Base-by-base conservation (phyloP, 148 eudicot species). In the Arctostaphylos glauca region DNA sequence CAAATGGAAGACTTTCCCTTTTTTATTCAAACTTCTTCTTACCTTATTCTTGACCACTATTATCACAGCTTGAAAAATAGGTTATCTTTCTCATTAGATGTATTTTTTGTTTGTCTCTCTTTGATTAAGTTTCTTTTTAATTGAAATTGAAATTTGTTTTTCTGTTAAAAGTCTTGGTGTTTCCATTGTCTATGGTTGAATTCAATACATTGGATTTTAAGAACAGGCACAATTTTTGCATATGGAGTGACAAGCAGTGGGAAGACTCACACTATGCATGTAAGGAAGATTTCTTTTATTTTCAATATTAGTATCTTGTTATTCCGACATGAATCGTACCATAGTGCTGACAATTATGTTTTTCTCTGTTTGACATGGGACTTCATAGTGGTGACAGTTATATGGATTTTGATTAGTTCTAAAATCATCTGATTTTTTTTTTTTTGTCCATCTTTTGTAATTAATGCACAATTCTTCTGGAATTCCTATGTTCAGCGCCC, bases 181-280 rank as follows among this genome's bases (percentile, higher is more conserved):
- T 56, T 59, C 21, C 47, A 72, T 79, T 84, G 44, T 43, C 31
- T 80, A 50, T 62, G 15, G 44, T 73, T 79, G 49, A 60, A 66
- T 53, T 74, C 72, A 81, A 73, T 79, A 18, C 81, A 79, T 25
- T 44, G 73, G 82, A 73, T 82, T 83, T 76, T 78, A 78, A 43
- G 82, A 70, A 9, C 85, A 96, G 99, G 99, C 80, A 96, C 99
- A 79, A 94, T 96, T 58, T 96, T 96, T 86, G 99, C 99, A 59
- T 96, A 96, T 79, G 99, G 99, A 23, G 99, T 96, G 81, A 96
- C 98, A 67, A 96, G 98, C 91, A 96, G 98, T 81, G 98, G 98
- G 81, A 96, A 96, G 92, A 96, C 98, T 43, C 98, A 96, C 71
- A 96, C 98, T 58, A 96, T 96, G 98, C 99, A 96, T 89, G 99